Base-by-base conservation (phyloP, 2,329 filamentous ascomycete species). In the Clonostachys sp. region DNA sequence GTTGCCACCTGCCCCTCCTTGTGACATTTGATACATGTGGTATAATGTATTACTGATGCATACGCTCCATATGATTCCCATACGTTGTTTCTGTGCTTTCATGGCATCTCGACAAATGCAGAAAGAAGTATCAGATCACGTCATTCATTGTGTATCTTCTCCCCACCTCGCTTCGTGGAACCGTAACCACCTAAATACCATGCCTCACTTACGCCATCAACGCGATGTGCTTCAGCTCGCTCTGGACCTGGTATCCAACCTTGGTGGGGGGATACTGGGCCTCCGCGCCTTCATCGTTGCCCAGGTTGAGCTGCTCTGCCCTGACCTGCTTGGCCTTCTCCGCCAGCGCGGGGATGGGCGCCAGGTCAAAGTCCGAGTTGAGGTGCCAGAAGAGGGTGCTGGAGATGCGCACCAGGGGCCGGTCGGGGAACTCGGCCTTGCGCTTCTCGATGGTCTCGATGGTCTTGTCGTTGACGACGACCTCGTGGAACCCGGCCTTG, bases 321-420 rank as follows among this genome's bases (percentile, higher is more conserved):
- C 76, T 63, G 4, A 81, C 62, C 40, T 57, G 57, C 44, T 55
- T 61, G 6, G 78, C 78, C 52, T 63, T 63, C 41, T 71, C 69
- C 1, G 62, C 70, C 36, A 81, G 65, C 45, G 59, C 61, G 1
- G 74, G 72, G 40, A 83, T 67, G 2, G 80, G 80, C 4, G 56
- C 61, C 7, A 83, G 62, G 48, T 82, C 77, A 48, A 73, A 73
- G 55, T 83, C 80, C 16, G 76, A 80, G 40, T 70, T 72, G 24
- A 83, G 63, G 46, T 83, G 80, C 74, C 77, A 83, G 65, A 83
- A 83, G 48, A 82, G 69, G 4, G 80, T 83, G 44, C 76, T 80
- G 35, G 77, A 80, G 58, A 83, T 83, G 44, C 80, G 69, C 14
- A 82, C 59, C 3, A 77, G 67, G 12, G 79, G 80, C 1, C 78